phyloP scores from a whole-genome alignment of 352 stramenopile genomes.

The Phytophthora parvispora region DNA sequence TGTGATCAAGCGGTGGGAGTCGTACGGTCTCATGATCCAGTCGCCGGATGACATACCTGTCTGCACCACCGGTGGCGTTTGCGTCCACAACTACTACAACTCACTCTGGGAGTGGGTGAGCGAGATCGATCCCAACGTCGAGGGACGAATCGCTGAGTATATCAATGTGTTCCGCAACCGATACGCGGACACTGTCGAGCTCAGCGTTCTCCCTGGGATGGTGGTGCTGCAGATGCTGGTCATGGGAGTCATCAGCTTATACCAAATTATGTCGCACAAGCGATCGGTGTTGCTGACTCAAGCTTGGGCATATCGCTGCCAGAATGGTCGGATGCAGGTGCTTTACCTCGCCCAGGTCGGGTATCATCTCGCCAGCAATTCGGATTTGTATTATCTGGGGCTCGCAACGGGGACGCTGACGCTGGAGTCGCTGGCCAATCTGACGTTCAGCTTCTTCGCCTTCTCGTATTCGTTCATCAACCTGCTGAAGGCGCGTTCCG shows the following conservation, averaged over 20 bases:
- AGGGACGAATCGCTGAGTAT: conserved; percentile 6
- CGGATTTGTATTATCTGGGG: conserved; percentile 27
- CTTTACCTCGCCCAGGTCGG: conserved; percentile 25
- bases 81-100: conserved; percentile 31
- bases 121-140: not conserved
- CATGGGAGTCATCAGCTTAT: conserved; percentile 33
- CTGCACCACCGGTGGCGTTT: conserved; percentile 2
- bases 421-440: conserved; percentile 25
- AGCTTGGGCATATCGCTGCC: conserved; percentile 29
- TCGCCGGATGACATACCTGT: conserved; percentile 16
- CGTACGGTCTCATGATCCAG: conserved; percentile 20
- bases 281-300: conserved; percentile 23
- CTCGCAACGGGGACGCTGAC: conserved; percentile 35
- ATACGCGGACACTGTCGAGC: conserved; percentile 11
- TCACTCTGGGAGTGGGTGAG: conserved; percentile 39
- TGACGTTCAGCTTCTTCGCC: conserved; percentile 28
- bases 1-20: conserved; percentile 3
- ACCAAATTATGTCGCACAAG: conserved; percentile 38
- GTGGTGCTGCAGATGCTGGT: conserved; percentile 25
- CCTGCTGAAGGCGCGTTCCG: conserved; percentile 28
- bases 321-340: conserved; percentile 34
- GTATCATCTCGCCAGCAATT: conserved; percentile 27
- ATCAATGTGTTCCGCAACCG: conserved; percentile 22
- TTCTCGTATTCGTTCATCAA: conserved; percentile 42
- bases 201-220: conserved; percentile 24